Percentiles rank a stretch among this genome's conserved stretches.
Evolutionary conservation across 2,329 filamentous ascomycete species (phyloP).

Genomic region (Gremmenia infestans): DNA sequence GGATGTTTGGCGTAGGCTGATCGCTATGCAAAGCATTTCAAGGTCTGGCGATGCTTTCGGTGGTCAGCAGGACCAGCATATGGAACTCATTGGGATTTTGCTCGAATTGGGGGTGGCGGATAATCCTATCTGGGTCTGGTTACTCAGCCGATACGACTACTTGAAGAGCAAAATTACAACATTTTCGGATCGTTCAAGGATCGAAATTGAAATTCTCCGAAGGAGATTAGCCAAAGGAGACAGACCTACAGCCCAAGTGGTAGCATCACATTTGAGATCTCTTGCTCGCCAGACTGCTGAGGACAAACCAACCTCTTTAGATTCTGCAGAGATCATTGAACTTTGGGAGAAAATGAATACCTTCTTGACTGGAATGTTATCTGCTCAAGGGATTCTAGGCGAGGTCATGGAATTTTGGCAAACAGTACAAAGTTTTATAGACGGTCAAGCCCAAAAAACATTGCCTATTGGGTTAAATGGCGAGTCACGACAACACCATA

Average conservation of each 20-base stretch:
- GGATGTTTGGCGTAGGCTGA: constrained; percentile 79
- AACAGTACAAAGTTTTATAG: constrained; percentile 82
- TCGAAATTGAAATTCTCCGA: constrained; percentile 88
- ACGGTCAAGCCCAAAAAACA: constrained; percentile 74
- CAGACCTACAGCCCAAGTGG: constrained; percentile 61
- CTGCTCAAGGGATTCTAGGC: constrained; percentile 73
- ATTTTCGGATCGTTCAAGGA: constrained; percentile 77
- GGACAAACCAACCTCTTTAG: constrained; percentile 59
- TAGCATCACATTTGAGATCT: constrained; percentile 72
- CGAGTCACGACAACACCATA: constrained; percentile 76
- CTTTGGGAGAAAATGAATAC: constrained; percentile 86
- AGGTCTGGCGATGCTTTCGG: constrained; percentile 15
- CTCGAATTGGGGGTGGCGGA: constrained; percentile 93
- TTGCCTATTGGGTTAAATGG: constrained; percentile 78
- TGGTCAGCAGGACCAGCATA: constrained; percentile 71
- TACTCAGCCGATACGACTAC: constrained; percentile 82
- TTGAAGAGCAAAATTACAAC: constrained; percentile 79
- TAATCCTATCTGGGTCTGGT: constrained; percentile 95
- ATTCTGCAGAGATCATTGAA: constrained; percentile 75
- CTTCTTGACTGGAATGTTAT: constrained; percentile 71
- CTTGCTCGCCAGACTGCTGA: constrained; percentile 63
- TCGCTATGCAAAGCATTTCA: constrained; percentile 57
- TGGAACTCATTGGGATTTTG: constrained; percentile 83
- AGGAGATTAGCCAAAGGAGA: constrained; percentile 71
- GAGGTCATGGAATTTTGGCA: constrained; percentile 95